Evolutionary conservation across 2,329 filamentous ascomycete species (phyloP).

Genomic region (Blastomyces parvus): DNA sequence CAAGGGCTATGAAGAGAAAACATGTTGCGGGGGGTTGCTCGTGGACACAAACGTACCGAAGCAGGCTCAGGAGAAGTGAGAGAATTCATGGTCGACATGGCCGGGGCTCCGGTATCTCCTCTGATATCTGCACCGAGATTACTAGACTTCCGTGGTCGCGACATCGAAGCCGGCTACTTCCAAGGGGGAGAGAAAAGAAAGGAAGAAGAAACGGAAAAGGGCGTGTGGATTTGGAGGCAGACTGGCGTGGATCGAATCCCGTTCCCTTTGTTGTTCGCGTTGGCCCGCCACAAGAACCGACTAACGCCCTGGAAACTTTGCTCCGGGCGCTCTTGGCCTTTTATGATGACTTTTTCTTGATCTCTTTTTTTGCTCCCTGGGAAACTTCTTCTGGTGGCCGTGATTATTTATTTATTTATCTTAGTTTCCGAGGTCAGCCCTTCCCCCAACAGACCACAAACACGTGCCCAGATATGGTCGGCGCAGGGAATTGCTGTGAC

Average conservation of each 20-base stretch:
- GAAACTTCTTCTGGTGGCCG: no score
- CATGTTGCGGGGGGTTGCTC: no score
- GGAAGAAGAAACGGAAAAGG: neutral
- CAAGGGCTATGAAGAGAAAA: neutral
- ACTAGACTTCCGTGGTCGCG: conserved; percentile 35
- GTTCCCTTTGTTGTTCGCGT: neutral
- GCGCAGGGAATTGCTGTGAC: neutral
- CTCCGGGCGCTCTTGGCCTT: neutral
- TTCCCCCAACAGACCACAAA: neutral
- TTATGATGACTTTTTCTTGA: neutral
- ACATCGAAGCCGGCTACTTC: conserved; percentile 21
- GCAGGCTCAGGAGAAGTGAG: conserved; percentile 15
- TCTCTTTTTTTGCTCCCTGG: neutral
- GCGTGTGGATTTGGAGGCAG: no score
- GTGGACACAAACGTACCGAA: conserved; percentile 10
- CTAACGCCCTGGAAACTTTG: neutral
- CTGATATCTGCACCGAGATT: conserved; percentile 39
- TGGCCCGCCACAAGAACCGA: neutral
- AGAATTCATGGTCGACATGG: conserved; percentile 37
- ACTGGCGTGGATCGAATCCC: no score
- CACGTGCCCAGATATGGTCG: no score
- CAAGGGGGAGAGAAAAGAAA: neutral
- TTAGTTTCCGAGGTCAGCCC: neutral
- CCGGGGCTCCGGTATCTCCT: conserved; percentile 39
- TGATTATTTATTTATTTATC: neutral